A percentile compares a stretch with the other conserved stretches of the same genome.
phyloP scores from a whole-genome alignment of 495 filamentous ascomycete species.

The Penicillium cosmopolitanum region DNA sequence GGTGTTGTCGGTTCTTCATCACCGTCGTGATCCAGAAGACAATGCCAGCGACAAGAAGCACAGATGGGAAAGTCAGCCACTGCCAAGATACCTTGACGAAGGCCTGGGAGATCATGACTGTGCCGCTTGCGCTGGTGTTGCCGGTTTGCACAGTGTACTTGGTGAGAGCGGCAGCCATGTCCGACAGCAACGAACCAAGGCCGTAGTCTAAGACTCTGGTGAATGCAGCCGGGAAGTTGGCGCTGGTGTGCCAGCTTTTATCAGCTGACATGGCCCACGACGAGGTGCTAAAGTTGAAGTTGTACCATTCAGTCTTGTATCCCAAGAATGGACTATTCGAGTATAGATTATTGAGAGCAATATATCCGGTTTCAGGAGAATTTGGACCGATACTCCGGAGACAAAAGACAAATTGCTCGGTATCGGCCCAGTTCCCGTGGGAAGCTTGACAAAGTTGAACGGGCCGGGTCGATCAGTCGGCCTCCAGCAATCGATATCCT shows the following conservation, averaged over 20 bases:
- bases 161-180: conserved; percentile 11
- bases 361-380: not conserved
- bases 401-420: conserved; percentile 4
- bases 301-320: no score
- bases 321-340: no score
- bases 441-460: not conserved
- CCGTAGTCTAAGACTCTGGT: conserved; percentile 3
- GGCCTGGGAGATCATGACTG: not conserved
- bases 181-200: not conserved
- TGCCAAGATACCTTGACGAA: conserved; percentile 25
- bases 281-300: no score
- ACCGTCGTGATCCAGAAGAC: conserved; percentile 15
- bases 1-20: conserved; percentile 2
- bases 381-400: not conserved
- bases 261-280: no score
- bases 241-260: not conserved
- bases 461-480: conserved; percentile 3
- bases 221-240: not conserved
- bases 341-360: not conserved
- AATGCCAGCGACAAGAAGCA: conserved; percentile 18
- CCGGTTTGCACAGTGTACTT: conserved; percentile 7
- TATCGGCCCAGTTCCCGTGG: conserved; percentile 3
- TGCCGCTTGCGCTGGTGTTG: not conserved
- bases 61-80: conserved; percentile 25
- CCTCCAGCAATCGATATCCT: conserved; percentile 6